Base-by-base conservation (phyloP, 345 rosid species). In the Physaria fendleri region DNA sequence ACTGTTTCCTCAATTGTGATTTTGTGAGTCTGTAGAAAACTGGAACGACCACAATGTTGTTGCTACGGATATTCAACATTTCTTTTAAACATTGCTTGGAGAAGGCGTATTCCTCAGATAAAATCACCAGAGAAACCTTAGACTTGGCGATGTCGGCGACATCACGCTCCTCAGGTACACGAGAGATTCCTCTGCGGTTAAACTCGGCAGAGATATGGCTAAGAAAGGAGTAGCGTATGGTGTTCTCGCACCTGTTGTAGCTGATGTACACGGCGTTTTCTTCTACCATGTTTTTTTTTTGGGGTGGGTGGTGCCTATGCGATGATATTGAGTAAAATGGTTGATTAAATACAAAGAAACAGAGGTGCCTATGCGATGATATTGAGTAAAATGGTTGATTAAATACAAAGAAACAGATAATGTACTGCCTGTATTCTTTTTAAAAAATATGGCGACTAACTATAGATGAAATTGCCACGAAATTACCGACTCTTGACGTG, bases 11-110 rank as follows among this genome's bases (percentile, higher is more conserved):
- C 52, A 58, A 13, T n/a, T 1, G 21, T 1, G 52, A 58, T 11
- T 58, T 58, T 4, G 30, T 43, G 29, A 58, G 52, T 21, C 52
- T 41, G 20, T 58, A 58, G 6, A 58, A 58, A 43, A 58, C 52
- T 1, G 64, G 56, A 50, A 50, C 40, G 13, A 50, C 56, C 24
- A 10, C 56, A 1, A 11, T 5, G 5, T 21, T 6, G 16, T 30
- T 50, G 24, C 25, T 17, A 9, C 18, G 11, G 4, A 50, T 2
- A n/a, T 29, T 50, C 40, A 50, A 18, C 8, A 50, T 5, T 18
- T 50, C 56, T 5, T 30, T 16, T 5, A 50, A 21, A 22, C 39
- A 50, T 1, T 1, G 0, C 16, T 18, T 32, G 56, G 40, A 29
- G 10, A n/a, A 29, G 9, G 40, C 56, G 39, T 16, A 50, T 17